Evolutionary conservation across 805 yeast species (phyloP), one percentile per base, ranked within the genome.

Genomic region (Alloascoidea africana): DNA sequence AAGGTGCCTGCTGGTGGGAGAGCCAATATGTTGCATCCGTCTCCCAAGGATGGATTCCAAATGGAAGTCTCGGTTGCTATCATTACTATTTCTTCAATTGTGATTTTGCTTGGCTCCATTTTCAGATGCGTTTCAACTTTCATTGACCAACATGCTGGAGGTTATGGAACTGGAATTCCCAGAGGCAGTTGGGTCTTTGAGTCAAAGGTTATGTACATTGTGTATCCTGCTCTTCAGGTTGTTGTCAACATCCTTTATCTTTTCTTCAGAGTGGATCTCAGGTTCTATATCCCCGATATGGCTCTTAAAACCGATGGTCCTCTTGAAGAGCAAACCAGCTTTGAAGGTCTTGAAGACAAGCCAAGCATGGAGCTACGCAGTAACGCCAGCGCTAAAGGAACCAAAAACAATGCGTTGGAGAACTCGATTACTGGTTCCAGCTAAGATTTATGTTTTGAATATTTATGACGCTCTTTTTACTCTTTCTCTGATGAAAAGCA

Each of bases 241-340:
- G 47, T 76, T 18, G 71, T 75, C 40, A 68, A 75, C 44, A 38
- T 73, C 6, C 43, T 76, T 23, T 77, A 75, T 50, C 52, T 81
- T 39, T 48, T 75, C 27, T 73, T 76, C 14, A 68, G 93, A 53
- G 72, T 76, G 37, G 91, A 81, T 53, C 62, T 81, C 48, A 66
- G 91, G 53, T 81, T 81, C 58, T 81, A 81, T 65, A 73, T 82
- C 55, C 89, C 91, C 14, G 87, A 79, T 53, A 56, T 54, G 35
- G 58, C 71, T 41, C n/a, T n/a, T n/a, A n/a, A n/a, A n/a, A n/a
- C n/a, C n/a, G n/a, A n/a, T n/a, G n/a, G n/a, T n/a, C n/a, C n/a
- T n/a, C n/a, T n/a, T n/a, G n/a, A n/a, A n/a, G n/a, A n/a, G n/a
- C n/a, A n/a, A n/a, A n/a, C n/a, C n/a, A n/a, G n/a, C n/a, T n/a